These are phyloP conservation scores for Xylariaceae sp. DNA, from an alignment of 2,329 filamentous ascomycete genomes.

Conservation along the genomic window DNA sequence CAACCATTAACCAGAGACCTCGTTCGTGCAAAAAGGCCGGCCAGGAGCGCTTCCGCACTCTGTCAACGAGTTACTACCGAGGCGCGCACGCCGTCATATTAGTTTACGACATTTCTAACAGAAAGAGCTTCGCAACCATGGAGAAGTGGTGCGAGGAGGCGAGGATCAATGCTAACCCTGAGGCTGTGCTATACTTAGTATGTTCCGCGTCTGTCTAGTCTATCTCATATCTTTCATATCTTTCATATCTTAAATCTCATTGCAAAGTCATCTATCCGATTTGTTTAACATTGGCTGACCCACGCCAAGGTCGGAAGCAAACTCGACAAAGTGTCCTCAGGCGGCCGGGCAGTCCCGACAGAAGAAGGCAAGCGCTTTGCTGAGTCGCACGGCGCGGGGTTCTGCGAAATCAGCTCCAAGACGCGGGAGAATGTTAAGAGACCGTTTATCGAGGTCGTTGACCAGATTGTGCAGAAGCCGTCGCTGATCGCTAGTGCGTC, in stretches of 20 bases:
- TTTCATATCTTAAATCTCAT: neutral
- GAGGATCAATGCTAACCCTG: constrained; percentile 46
- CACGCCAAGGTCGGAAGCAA: constrained; percentile 47
- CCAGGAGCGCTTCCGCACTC: constrained; percentile 48
- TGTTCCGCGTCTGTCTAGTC: constrained; percentile 6
- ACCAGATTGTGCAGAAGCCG: constrained; percentile 46
- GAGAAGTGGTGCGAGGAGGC: constrained; percentile 55
- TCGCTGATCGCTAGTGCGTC: constrained; percentile 37
- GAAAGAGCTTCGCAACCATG: constrained; percentile 51
- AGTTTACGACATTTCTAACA: constrained; percentile 48
- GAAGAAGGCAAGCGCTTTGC: constrained; percentile 50
- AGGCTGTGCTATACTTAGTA: constrained; percentile 49
- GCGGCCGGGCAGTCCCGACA: constrained; percentile 41
- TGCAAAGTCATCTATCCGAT: neutral
- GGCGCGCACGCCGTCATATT: constrained; percentile 49
- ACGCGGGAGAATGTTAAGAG: constrained; percentile 49
- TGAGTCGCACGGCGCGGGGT: constrained; percentile 42
- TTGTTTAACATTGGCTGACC: constrained; percentile 7
- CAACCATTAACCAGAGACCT: neutral
- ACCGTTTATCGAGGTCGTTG: constrained; percentile 52
- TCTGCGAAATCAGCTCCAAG: constrained; percentile 55
- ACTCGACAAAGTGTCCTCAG: constrained; percentile 43
- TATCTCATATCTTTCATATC: neutral
- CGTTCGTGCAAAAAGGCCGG: constrained; percentile 35
- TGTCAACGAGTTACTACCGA: constrained; percentile 51